Evolutionary conservation across 1,284 basidiomycete species (phyloP), one percentile per base, ranked within the genome.

Genomic region (Ceratobasidium sp.): DNA sequence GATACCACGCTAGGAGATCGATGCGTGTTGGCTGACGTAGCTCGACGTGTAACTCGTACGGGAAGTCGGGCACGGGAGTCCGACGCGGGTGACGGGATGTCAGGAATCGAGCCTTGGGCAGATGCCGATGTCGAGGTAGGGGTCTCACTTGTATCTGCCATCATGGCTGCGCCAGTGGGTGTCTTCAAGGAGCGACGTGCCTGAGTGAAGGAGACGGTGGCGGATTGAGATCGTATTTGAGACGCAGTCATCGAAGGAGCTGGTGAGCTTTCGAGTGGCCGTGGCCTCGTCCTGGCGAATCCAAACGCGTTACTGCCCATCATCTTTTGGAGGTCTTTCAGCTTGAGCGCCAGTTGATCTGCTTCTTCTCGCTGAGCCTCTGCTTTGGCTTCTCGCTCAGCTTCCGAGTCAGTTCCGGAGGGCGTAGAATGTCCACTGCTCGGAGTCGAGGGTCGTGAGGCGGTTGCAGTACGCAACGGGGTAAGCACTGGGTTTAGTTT

Each of bases 221-320:
- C 60, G 22, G 73, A 41, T 59, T 56, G 51, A 31, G 57, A 51
- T 45, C 22, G 19, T n/a, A 31, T 75, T 53, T 31, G 27, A 31
- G 57, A 63, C 82, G 79, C 27, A 83, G 33, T n/a, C 29, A 33
- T 50, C 4, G 57, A 59, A 44, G 54, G 50, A 17, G 64, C 15
- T 2, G 27, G 24, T n/a, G 63, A 67, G n/a, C 22, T 71, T 19
- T 67, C 50, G 19, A 57, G 50, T 15, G 50, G 63, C 29, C 33
- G 31, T 19, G 56, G 82, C 27, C 84, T 82, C 1, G 88, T 86
- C 48, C 86, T 86, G 50, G 94, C 89, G 17, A 94, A 85, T 0
- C 93, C 93, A 50, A 94, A 81, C 22, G 86, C 83, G 56, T 93
- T 91, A 76, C 86, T 89, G 1, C 90, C 93, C 84, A 94, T 91